Percentiles rank a stretch among this genome's conserved stretches.
Evolutionary conservation across 768 basidiomycete genomes (phyloP).

Genomic region (Chlorophyllum brunneum): DNA sequence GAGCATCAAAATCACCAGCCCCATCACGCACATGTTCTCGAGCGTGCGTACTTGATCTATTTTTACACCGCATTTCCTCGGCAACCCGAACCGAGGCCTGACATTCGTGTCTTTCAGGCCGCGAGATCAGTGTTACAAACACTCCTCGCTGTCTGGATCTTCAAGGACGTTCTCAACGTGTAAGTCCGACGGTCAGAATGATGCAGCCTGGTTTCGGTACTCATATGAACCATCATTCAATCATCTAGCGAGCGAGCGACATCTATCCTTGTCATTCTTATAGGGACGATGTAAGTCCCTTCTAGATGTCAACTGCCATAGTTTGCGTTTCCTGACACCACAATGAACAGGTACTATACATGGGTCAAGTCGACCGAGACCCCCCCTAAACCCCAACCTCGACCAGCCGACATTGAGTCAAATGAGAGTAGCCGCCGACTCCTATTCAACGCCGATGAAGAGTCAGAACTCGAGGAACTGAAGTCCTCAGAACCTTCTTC

Average conservation of each 20-base stretch:
- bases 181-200: slow-evolving; percentile 32
- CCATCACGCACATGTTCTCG: slow-evolving; percentile 84
- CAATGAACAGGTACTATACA: slow-evolving; percentile 47
- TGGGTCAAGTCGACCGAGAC: slow-evolving; percentile 37
- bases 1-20: slow-evolving; percentile 79
- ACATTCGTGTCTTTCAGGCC: slow-evolving; percentile 41
- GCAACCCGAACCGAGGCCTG: slow-evolving; percentile 1
- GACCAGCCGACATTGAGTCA: slow-evolving; percentile 19
- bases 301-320: background rate
- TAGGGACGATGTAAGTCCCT: slow-evolving; percentile 59
- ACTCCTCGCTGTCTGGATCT: slow-evolving; percentile 71
- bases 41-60: slow-evolving; percentile 44
- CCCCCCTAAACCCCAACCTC: slow-evolving; percentile 13
- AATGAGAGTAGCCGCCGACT: slow-evolving; percentile 7
- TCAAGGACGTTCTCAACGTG: slow-evolving; percentile 70
- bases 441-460: slow-evolving; percentile 11
- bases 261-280: slow-evolving; percentile 65
- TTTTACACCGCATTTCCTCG: background rate
- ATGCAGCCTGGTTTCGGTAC: too few species aligned
- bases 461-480: slow-evolving; percentile 8
- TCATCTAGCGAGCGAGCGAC: slow-evolving; percentile 49
- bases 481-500: background rate
- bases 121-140: slow-evolving; percentile 84
- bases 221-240: background rate
- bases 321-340: background rate